Base-by-base conservation (phyloP, 2,329 filamentous ascomycete species). In the Stemphylium beticola region DNA sequence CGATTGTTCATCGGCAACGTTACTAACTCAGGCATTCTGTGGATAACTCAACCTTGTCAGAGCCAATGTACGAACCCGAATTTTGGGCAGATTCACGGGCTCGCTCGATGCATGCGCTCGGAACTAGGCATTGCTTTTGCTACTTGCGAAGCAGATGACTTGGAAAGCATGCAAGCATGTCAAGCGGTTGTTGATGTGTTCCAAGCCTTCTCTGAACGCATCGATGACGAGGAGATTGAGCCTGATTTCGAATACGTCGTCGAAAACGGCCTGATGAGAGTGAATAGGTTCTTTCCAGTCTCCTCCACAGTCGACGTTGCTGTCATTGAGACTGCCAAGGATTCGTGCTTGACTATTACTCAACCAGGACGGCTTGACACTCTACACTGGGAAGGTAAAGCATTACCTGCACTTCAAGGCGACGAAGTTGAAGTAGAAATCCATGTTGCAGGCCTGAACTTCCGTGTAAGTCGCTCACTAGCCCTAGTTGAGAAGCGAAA, bases 211-310 rank as follows among this genome's bases (percentile, higher is more conserved):
- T 29, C 41, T 10, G 34, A 10, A 6, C 15, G 51, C 2, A 4
- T 39, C 3, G 24, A 41, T 2, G 49, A 53, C 18, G 50, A 41
- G 2, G 9, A 18, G 15, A 14, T 51, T 5, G 20, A 31, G 22
- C 67, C 65, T 7, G 68, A 72, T n/a, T 60, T 42, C 18, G 74
- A 77, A 48, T 75, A 68, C 55, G 59, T 52, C 1, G 15, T 72
- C 12, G 5, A 47, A 9, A 38, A 72, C 31, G 62, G 62, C 4
- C 38, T 38, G 8, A 38, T 39, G n/a, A 49, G 68, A 14, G 53
- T 73, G 33, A 49, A 58, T 9, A 56, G 71, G 42, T 67, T 58
- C 50, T 61, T 62, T 26, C 60, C 53, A 8, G 38, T 47, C 18
- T 32, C 34, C n/a, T n/a, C n/a, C n/a, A n/a, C n/a, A n/a, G n/a